These are phyloP conservation scores for Limnomonas spitsbergensis DNA, from an alignment of 139 green algal species.

Conservation along the genomic window DNA sequence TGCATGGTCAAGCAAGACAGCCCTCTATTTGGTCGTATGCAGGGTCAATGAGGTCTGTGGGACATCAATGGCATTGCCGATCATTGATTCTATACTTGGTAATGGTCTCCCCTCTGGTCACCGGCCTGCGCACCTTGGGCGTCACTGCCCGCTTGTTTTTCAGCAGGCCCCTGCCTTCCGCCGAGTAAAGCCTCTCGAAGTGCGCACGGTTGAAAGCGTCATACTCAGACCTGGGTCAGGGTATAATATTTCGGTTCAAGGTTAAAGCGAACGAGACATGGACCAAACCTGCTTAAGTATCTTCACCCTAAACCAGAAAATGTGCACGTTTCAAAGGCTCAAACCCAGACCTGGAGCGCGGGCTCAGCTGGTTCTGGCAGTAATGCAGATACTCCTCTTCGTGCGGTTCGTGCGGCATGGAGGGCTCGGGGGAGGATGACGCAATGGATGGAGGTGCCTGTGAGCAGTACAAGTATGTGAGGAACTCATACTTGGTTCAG, in stretches of 20 bases:
- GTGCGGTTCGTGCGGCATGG: neutral
- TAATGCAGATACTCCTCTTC: constrained; percentile 35
- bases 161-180: neutral
- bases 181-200: constrained; percentile 17
- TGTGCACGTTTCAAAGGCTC: constrained; percentile 44
- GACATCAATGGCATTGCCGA: too few species aligned
- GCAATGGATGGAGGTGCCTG: neutral
- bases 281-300: too few species aligned
- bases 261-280: too few species aligned
- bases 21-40: too few species aligned
- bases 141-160: constrained; percentile 21
- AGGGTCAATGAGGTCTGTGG: too few species aligned
- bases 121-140: constrained; percentile 36
- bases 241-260: too few species aligned
- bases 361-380: constrained; percentile 39
- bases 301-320: too few species aligned
- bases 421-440: neutral
- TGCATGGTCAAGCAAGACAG: too few species aligned
- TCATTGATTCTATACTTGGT: too few species aligned
- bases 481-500: too few species aligned
- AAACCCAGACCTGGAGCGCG: constrained; percentile 30
- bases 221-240: constrained; percentile 33
- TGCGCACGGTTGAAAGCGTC: constrained; percentile 45
- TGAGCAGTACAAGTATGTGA: too few species aligned
- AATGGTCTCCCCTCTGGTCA: too few species aligned